Conservation (phyloP, 2,329 filamentous ascomycete genomes). For the Sporothrix humicola region DNA sequence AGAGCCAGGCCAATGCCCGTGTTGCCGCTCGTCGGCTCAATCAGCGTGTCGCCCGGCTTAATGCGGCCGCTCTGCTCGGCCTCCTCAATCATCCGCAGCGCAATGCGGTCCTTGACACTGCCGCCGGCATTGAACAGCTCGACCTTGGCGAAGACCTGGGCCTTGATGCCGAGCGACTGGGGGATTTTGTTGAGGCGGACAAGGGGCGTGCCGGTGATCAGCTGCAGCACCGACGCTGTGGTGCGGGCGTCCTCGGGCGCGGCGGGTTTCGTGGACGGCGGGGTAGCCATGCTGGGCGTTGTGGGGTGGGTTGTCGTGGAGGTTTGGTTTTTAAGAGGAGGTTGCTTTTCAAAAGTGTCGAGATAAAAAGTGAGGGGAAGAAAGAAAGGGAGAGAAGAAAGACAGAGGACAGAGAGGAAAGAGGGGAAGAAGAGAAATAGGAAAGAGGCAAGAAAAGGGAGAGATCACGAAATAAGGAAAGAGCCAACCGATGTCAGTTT, state of each 20-base stretch:
- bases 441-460: background rate
- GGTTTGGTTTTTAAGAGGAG: background rate
- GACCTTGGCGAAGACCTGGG: slow-evolving; percentile 86
- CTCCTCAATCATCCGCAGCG: slow-evolving; percentile 95
- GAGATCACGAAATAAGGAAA: slow-evolving; percentile 9
- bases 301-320: background rate
- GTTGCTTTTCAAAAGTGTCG: background rate
- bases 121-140: slow-evolving; percentile 95
- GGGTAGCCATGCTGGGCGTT: slow-evolving; percentile 29
- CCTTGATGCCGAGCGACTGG: slow-evolving; percentile 85
- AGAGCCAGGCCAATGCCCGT: slow-evolving; percentile 96
- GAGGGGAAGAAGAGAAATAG: background rate
- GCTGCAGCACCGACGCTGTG: slow-evolving; percentile 55
- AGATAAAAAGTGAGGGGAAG: background rate
- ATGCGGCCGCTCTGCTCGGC: slow-evolving; percentile 90
- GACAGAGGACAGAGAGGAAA: background rate
- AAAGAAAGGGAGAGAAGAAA: background rate
- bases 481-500: slow-evolving; percentile 1
- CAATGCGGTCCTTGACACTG: slow-evolving; percentile 94
- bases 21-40: slow-evolving; percentile 97
- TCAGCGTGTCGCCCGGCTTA: slow-evolving; percentile 95
- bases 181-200: slow-evolving; percentile 93
- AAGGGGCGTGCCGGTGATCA: slow-evolving; percentile 96
- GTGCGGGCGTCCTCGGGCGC: slow-evolving; percentile 12
- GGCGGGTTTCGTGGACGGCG: slow-evolving; percentile 1